Base-by-base conservation (phyloP, 371 early-diverging fungal genomes). In the Sporodiniella umbellata region DNA sequence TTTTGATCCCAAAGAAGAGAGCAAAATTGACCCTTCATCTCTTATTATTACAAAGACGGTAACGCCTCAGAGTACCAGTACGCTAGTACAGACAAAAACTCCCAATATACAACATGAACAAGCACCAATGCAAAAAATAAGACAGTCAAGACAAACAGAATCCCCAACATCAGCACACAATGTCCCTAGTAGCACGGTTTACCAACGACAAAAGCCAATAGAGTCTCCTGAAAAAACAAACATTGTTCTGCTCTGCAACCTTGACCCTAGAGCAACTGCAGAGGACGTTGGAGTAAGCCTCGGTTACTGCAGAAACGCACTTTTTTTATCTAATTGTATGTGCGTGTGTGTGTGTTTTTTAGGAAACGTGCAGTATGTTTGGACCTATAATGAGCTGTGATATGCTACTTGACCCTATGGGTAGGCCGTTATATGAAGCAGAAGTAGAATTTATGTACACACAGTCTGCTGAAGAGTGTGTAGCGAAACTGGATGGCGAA, bases 231-330 rank as follows among this genome's bases (percentile, higher is more conserved):
- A 31, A 28, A 10, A 37, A 45, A 46, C 24, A 43, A 62, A 42
- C 14, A 71, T 66, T 23, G 75, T 83, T 19, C 51, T 80, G 25
- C 66, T 83, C 22, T 73, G 74, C 23, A 81, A 81, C 46, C 53
- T 81, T 45, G 81, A 83, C 53, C 78, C 75, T 42, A 75, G 65
- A 40, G 79, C 80, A 10, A 81, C 72, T 42, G 75, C 81, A 17
- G 76, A 78, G 17, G 84, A 83, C 61, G 75, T 83, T 25, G 72
- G 71, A 51, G 84, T 76, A 77, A 57, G 53, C 39, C 4, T 48
- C 26, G 26, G 19, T 17, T n/a, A 38, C 1, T 45, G 3, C 18
- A 28, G 15, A 30, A 37, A 11, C 15, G 8, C 17, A 19, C 30
- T 8, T 49, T 19, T 39, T 48, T 49, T 38, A 19, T 2, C 7